phyloP scores from a whole-genome alignment of 352 stramenopile genomes.

The Phytopythium ostracodes region DNA sequence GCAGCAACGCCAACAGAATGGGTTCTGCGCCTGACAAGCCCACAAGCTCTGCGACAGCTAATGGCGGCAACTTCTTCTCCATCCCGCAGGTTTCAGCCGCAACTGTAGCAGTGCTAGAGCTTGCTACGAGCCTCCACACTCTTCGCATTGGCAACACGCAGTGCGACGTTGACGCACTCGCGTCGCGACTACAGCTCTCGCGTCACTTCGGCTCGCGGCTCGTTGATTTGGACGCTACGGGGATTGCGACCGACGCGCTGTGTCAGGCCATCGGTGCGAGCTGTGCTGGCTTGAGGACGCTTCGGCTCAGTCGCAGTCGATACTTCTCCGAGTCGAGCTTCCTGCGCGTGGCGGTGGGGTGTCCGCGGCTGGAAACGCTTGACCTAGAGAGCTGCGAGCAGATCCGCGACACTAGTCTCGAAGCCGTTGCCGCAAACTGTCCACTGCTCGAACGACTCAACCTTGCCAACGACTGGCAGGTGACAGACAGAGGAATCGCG shows the following conservation, averaged over 20 bases:
- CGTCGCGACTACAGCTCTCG: constrained; percentile 12
- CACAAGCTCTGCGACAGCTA: neutral
- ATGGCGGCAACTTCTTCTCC: constrained; percentile 51
- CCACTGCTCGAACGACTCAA: constrained; percentile 43
- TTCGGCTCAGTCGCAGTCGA: constrained; percentile 68
- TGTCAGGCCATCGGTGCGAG: constrained; percentile 36
- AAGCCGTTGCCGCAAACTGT: constrained; percentile 29
- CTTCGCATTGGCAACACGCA: constrained; percentile 55
- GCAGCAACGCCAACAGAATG: neutral
- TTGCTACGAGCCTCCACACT: constrained; percentile 22
- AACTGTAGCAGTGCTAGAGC: constrained; percentile 24
- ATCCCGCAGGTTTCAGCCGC: constrained; percentile 38
- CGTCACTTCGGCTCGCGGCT: constrained; percentile 20
- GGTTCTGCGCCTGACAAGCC: neutral
- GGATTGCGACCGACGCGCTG: constrained; percentile 59
- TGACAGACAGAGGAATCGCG: constrained; percentile 50
- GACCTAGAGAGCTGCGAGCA: constrained; percentile 79
- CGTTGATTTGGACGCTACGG: constrained; percentile 50
- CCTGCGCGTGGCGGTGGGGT: constrained; percentile 30
- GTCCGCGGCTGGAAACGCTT: constrained; percentile 32
- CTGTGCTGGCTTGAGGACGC: constrained; percentile 25
- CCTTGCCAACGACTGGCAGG: constrained; percentile 68
- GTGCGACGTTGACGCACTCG: constrained; percentile 48
- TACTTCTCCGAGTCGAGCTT: constrained; percentile 66
- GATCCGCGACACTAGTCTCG: constrained; percentile 40